These are phyloP conservation scores for Penicillium chermesinum DNA, from an alignment of 495 filamentous ascomycete species.

Conservation along the genomic window DNA sequence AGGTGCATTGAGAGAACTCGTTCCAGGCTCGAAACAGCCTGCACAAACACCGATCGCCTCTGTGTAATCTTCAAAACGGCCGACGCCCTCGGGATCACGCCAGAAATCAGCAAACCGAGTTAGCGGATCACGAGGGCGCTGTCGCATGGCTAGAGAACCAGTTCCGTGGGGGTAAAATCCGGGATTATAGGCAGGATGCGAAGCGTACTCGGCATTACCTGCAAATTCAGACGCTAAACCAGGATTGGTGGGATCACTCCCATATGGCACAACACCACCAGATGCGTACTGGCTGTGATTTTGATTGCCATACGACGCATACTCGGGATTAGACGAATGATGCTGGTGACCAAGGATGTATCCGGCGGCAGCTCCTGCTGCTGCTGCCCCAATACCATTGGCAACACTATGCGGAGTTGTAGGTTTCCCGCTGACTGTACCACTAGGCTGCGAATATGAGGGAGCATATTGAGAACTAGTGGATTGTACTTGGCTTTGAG, in stretches of 20 bases:
- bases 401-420: conserved; percentile 28
- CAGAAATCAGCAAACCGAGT: conserved; percentile 57
- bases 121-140: conserved; percentile 50
- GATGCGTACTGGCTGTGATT: conserved; percentile 29
- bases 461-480: conserved; percentile 11
- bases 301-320: conserved; percentile 26
- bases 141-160: conserved; percentile 39
- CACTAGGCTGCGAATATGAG: conserved; percentile 10
- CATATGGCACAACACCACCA: conserved; percentile 25
- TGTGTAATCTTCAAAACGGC: conserved; percentile 68
- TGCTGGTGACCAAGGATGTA: conserved; percentile 43
- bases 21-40: conserved; percentile 62
- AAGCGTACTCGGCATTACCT: conserved; percentile 39
- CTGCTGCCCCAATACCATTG: conserved; percentile 38
- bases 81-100: conserved; percentile 63
- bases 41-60: conserved; percentile 66
- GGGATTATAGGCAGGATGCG: conserved; percentile 32
- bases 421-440: neutral
- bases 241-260: conserved; percentile 30
- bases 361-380: conserved; percentile 45
- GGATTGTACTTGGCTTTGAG: conserved; percentile 12
- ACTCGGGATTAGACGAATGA: conserved; percentile 32
- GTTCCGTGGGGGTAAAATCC: conserved; percentile 20
- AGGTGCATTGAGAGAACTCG: conserved; percentile 56
- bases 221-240: conserved; percentile 34